A percentile compares a stretch with the other conserved stretches of the same genome.
Conservation (phyloP, 306 rosid species). For the Alnus glutinosa region DNA sequence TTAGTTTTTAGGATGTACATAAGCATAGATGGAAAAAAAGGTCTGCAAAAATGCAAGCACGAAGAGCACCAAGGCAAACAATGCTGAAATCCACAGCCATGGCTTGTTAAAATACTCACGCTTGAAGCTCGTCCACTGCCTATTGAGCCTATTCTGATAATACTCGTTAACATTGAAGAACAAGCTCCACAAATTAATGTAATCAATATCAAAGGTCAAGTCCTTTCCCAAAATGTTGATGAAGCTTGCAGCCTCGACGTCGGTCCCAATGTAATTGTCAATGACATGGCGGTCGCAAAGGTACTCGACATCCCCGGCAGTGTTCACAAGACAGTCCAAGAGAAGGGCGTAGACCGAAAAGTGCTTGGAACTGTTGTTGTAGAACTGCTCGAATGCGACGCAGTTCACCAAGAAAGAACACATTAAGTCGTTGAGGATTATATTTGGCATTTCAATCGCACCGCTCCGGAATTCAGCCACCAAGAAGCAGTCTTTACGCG, state of each 20-base stretch:
- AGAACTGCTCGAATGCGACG: neutral
- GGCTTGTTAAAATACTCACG: neutral
- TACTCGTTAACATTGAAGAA: neutral
- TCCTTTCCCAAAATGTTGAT: neutral
- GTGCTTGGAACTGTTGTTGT: neutral
- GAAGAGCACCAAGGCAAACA: neutral
- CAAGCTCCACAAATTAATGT: neutral
- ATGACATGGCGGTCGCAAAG: neutral
- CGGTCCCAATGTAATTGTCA: neutral
- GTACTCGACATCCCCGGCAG: neutral
- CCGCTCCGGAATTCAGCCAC: neutral
- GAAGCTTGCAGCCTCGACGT: neutral
- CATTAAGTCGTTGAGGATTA: neutral
- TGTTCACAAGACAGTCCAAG: neutral
- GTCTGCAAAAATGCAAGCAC: neutral
- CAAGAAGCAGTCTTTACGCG: too few relatives aligned
- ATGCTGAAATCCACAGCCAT: neutral
- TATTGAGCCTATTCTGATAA: neutral
- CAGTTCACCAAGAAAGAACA: neutral
- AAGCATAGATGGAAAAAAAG: neutral
- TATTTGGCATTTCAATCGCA: neutral
- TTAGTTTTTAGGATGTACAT: neutral
- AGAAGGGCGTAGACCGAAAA: neutral
- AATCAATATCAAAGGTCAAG: neutral
- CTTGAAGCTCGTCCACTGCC: neutral